Conservation (phyloP, 2,329 filamentous ascomycete genomes). For the Gyromitra esculenta region DNA sequence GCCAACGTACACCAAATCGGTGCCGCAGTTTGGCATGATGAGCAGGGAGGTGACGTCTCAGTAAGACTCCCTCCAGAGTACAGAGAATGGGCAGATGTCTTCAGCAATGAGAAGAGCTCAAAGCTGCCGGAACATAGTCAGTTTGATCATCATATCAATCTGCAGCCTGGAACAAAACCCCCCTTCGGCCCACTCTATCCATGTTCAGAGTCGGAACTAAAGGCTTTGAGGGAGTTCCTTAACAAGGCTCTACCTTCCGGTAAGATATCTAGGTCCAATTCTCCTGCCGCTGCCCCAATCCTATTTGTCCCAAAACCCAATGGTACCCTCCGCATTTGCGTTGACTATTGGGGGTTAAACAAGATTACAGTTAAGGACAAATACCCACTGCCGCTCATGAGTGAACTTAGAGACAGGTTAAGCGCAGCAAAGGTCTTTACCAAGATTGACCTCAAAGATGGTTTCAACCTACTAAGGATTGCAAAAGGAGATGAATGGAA, state of each 20-base stretch:
- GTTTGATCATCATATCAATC: background rate
- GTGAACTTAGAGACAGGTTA: background rate
- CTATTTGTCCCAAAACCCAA: background rate
- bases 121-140: background rate
- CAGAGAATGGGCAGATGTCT: constrained; percentile 3
- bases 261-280: background rate
- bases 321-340: background rate
- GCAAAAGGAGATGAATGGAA: background rate
- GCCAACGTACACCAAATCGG: background rate
- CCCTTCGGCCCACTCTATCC: constrained; percentile 39
- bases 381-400: background rate
- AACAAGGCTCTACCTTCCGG: background rate
- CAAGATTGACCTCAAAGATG: background rate
- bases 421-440: background rate
- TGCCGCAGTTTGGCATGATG: background rate
- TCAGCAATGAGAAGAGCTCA: background rate
- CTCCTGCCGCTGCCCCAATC: background rate
- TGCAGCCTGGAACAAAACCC: constrained; percentile 1
- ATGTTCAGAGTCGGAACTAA: background rate
- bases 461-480: background rate
- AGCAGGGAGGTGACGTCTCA: background rate
- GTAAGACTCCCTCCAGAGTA: background rate
- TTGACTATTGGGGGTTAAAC: background rate
- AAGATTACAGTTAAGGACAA: background rate
- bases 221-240: background rate